Base-by-base conservation (phyloP, 495 filamentous ascomycete genomes). In the Margaritispora aquatica region DNA sequence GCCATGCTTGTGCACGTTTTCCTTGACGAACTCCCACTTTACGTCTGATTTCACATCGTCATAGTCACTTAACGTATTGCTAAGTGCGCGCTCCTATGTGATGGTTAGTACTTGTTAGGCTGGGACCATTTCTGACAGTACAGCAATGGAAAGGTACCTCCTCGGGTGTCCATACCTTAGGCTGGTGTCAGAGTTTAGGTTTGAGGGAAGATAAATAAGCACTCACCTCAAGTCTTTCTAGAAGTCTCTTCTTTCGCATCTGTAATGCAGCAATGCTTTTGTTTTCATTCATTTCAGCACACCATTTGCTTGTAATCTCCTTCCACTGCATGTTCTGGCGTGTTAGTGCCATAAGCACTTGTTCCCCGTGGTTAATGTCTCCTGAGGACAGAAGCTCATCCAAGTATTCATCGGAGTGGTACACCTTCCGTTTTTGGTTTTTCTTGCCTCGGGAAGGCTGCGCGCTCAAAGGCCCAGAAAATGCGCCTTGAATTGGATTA, bases 201-300 rank as follows among this genome's bases (percentile, higher is more conserved):
- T 44, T 44, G 11, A 17, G 19, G 2, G 38, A 9, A 44, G 17
- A 10, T n/a, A 9, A 44, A 44, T 44, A 8, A n/a, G 38, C 11
- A 44, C 61, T 61, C 51, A 61, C 58, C 46, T 58, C 19, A 29
- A 66, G 26, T 24, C 58, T 49, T 36, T 66, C 61, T 11, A 61
- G 11, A 15, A 63, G 26, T 15, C 65, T 36, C 51, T 62, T 64
- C 27, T 60, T 60, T 36, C 62, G 41, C 65, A 67, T 67, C 23
- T 67, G 65, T 27, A 64, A 49, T 19, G 62, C 59, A 19, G 62
- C 26, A 27, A 62, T 55, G 36, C 56, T 59, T 47, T 57, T 59
- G 9, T 31, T 26, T 24, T 62, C 53, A n/a, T 50, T 51, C 1
- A 53, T 57, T 15, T 15, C 11, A 23, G 51, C 44, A 47, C 56